Evolutionary conservation across 345 rosid species (phyloP).

Genomic region (Citrus reticulata): DNA sequence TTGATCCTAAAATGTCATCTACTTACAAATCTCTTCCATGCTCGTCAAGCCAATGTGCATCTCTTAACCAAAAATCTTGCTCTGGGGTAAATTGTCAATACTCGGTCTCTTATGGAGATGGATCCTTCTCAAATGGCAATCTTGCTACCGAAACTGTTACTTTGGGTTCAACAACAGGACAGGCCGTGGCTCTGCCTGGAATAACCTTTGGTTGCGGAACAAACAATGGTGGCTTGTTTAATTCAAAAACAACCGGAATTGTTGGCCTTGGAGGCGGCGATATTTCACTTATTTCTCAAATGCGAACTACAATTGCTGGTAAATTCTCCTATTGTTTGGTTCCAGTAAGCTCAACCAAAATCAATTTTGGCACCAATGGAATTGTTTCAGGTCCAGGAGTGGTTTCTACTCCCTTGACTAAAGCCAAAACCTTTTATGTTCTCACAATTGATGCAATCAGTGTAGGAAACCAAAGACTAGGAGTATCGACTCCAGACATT

Average conservation of each 20-base stretch:
- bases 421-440: slow-evolving; percentile 41
- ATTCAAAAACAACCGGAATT: slow-evolving; percentile 39
- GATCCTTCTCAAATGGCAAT: slow-evolving; percentile 35
- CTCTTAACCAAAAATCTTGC: slow-evolving; percentile 4
- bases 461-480: slow-evolving; percentile 29
- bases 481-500: slow-evolving; percentile 19
- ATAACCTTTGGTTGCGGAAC: slow-evolving; percentile 51
- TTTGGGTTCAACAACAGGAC: slow-evolving; percentile 36
- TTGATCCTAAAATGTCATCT: slow-evolving; percentile 36
- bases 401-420: slow-evolving; percentile 41
- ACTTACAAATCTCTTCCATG: slow-evolving; percentile 37
- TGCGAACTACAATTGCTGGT: slow-evolving; percentile 35
- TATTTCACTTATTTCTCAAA: slow-evolving; percentile 45
- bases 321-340: slow-evolving; percentile 68
- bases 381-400: slow-evolving; percentile 37
- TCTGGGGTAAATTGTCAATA: slow-evolving; percentile 23
- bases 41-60: slow-evolving; percentile 22
- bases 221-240: slow-evolving; percentile 36
- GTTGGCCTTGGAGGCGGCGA: slow-evolving; percentile 59
- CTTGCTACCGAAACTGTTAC: slow-evolving; percentile 44
- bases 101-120: slow-evolving; percentile 29
- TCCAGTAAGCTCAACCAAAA: slow-evolving; percentile 35
- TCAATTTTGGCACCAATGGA: slow-evolving; percentile 50
- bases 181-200: slow-evolving; percentile 26
- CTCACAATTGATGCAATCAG: slow-evolving; percentile 42